Base-by-base conservation (phyloP, 2,329 filamentous ascomycete genomes). In the Fusarium sp. region DNA sequence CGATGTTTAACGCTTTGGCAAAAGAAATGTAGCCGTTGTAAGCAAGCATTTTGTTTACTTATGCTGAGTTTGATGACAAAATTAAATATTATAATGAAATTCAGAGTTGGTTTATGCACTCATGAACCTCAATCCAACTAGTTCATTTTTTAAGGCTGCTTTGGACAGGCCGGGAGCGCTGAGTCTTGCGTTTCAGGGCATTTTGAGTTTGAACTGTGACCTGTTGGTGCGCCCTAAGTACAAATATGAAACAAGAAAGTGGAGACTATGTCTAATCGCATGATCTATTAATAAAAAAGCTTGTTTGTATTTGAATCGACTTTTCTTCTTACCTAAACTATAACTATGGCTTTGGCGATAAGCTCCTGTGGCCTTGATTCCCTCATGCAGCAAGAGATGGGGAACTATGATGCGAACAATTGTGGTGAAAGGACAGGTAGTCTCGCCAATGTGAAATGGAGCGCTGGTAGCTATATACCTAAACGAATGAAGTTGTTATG, bases 301-400 rank as follows among this genome's bases (percentile, higher is more conserved):
- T 12, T 36, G 6, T 11, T 26, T 15, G 0, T 3, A 12, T n/a
- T 8, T 8, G 3, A 11, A 20, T 52, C 36, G 9, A 20, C 9
- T 36, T 36, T 36, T 15, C 13, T 18, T 51, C 7, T 31, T 3
- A 11, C 33, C 14, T 2, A 20, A 10, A 13, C 5, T 4, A 9
- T 47, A 10, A 1, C 4, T 2, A n/a, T 14, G 6, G 8, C n/a
- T 10, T 20, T 3, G 3, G 8, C 2, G 4, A 20, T 7, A 14
- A 35, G n/a, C 6, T 6, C 17, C 7, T 0, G 7, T n/a, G 9
- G 7, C 3, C 3, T 51, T 3, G 12, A 7, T 24, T 13, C 0
- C 4, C 1, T 13, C 22, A 24, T 1, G 8, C 4, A 26, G 12
- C 7, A 33, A 17, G 20, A 4, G 10, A 22, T 31, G 9, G 13